These are phyloP conservation scores for Exobasidium cylindrosporum DNA, from an alignment of 1,284 basidiomycete species.

Conservation along the genomic window DNA sequence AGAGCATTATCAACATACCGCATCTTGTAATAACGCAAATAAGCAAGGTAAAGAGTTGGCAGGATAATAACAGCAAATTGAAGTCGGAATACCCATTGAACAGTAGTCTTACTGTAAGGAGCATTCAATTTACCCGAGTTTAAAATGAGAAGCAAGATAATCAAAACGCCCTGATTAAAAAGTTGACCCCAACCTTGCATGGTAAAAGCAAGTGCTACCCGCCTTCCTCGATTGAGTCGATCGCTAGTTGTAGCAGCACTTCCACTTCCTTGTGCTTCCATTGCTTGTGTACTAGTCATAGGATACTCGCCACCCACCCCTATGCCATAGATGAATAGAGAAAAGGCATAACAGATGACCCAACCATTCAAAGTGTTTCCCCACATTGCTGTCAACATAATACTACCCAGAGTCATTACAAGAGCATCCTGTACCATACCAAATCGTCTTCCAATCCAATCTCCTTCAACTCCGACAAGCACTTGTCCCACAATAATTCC, in stretches of 20 bases:
- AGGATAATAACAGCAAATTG: conserved; percentile 61
- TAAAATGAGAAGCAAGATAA: conserved; percentile 61
- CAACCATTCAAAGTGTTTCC: conserved; percentile 60
- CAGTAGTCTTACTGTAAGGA: conserved; percentile 58
- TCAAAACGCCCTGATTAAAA: conserved; percentile 61
- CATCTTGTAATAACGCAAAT: conserved; percentile 60
- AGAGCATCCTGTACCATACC: conserved; percentile 58
- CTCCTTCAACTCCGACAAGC: conserved; percentile 61
- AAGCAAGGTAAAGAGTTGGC: conserved; percentile 61
- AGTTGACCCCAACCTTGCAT: conserved; percentile 62
- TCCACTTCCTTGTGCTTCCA: conserved; percentile 58
- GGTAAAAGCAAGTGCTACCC: conserved; percentile 61
- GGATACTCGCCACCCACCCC: conserved; percentile 62
- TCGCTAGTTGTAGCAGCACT: conserved; percentile 58
- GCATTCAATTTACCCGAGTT: conserved; percentile 52
- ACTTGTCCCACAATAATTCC: conserved; percentile 63
- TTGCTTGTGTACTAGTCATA: conserved; percentile 61
- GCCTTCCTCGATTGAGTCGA: conserved; percentile 62
- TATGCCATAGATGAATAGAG: conserved; percentile 60
- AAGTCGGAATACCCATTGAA: conserved; percentile 62
- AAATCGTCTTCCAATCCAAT: conserved; percentile 62
- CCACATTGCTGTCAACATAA: conserved; percentile 63
- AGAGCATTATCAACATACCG: conserved; percentile 56
- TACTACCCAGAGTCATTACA: conserved; percentile 58
- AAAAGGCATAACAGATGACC: conserved; percentile 61